Conservation (phyloP, 1,284 basidiomycete genomes). For the Caloboletus inedulis region DNA sequence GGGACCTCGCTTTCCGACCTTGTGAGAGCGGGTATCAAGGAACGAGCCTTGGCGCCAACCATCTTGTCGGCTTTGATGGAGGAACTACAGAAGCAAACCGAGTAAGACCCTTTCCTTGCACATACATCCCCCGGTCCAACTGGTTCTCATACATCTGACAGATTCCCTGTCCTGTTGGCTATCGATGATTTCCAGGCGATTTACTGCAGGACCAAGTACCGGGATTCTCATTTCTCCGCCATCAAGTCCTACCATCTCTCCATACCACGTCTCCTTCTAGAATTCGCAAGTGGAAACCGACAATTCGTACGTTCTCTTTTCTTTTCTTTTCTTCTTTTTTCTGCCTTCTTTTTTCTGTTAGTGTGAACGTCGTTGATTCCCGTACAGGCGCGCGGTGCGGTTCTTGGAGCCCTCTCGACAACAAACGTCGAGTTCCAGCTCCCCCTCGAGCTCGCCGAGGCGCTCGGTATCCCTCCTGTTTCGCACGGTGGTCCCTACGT, state of each 20-base stretch:
- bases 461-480: conserved; percentile 42
- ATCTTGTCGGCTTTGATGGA: conserved; percentile 66
- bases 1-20: conserved; percentile 57
- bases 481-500: conserved; percentile 46
- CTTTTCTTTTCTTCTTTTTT: no score
- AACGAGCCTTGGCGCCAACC: conserved; percentile 53
- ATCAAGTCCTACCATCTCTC: conserved; percentile 83
- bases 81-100: conserved; percentile 64
- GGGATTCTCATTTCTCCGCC: conserved; percentile 70
- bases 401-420: conserved; percentile 63
- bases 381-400: conserved; percentile 55
- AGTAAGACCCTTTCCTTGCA: conserved; percentile 42
- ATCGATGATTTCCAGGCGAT: conserved; percentile 87
- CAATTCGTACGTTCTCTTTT: conserved; percentile 70
- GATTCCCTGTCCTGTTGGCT: conserved; percentile 76
- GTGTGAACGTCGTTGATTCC: neutral
- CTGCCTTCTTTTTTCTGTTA: neutral
- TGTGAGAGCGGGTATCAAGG: conserved; percentile 57
- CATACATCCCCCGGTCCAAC: neutral
- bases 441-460: conserved; percentile 58
- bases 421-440: conserved; percentile 52
- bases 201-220: conserved; percentile 72
- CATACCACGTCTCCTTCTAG: conserved; percentile 74
- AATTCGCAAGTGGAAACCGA: conserved; percentile 69
- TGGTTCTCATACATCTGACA: conserved; percentile 25